Evolutionary conservation across 352 stramenopile species (phyloP).

Genomic region (Phytophthora nicotianae): DNA sequence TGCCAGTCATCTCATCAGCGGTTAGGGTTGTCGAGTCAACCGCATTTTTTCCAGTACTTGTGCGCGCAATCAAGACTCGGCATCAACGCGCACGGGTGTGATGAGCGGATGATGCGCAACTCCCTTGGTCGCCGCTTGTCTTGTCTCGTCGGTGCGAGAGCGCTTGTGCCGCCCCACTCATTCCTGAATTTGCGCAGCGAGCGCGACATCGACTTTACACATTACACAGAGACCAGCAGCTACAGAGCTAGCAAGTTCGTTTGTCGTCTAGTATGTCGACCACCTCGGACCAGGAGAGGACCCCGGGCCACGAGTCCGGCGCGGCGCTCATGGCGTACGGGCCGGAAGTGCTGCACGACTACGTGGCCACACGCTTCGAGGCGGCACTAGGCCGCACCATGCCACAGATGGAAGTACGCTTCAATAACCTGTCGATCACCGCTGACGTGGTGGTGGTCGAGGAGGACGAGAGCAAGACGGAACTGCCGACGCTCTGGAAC

Average conservation of each 20-base stretch:
- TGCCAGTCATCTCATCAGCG: slow-evolving; percentile 10
- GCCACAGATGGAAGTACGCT: slow-evolving; percentile 52
- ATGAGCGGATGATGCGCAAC: slow-evolving; percentile 6
- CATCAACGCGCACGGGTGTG: slow-evolving; percentile 15
- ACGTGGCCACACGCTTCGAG: slow-evolving; percentile 39
- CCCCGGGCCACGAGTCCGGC: slow-evolving; percentile 29
- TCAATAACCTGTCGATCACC: slow-evolving; percentile 27
- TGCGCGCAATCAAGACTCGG: slow-evolving; percentile 22
- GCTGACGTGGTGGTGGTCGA: slow-evolving; percentile 34
- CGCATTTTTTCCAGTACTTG: slow-evolving; percentile 21
- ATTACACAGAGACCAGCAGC: slow-evolving; percentile 3
- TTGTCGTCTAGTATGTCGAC: background rate
- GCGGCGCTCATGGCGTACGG: slow-evolving; percentile 41
- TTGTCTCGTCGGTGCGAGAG: background rate
- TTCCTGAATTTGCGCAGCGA: slow-evolving; percentile 32
- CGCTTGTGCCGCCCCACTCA: slow-evolving; percentile 12
- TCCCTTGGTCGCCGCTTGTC: background rate
- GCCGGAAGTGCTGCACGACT: slow-evolving; percentile 41
- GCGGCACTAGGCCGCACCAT: slow-evolving; percentile 43
- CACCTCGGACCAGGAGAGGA: slow-evolving; percentile 18
- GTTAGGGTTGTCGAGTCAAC: slow-evolving; percentile 23
- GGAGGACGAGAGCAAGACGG: slow-evolving; percentile 19
- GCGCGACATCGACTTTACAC: slow-evolving; percentile 16
- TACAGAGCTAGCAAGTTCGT: slow-evolving; percentile 1
- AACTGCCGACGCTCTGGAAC: slow-evolving; percentile 56